Evolutionary conservation across 23 red algal species (phyloP).

Genomic region (Pyropia haitanensis): DNA sequence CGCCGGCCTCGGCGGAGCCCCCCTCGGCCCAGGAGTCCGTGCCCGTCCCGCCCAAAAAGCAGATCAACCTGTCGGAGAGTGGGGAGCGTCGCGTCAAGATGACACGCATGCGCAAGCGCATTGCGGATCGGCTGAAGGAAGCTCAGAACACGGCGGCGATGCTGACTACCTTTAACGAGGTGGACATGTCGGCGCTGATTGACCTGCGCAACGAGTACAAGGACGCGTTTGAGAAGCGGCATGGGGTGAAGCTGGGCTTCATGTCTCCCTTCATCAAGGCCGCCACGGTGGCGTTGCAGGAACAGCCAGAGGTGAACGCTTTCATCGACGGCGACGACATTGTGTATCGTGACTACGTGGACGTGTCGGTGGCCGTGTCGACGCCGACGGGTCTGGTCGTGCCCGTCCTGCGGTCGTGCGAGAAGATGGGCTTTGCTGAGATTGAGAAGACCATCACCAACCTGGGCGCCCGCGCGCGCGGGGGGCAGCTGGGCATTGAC

Average conservation of each 20-base stretch:
- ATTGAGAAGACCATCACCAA: conserved; percentile 83
- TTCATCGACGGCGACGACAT: conserved; percentile 97
- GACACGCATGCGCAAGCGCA: conserved; percentile 96
- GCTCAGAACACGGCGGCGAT: conserved; percentile 99
- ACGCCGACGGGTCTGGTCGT: conserved; percentile 93
- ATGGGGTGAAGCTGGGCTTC: conserved; percentile 93
- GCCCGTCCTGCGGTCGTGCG: conserved; percentile 75
- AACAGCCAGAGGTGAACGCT: conserved; percentile 96
- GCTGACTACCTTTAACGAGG: conserved; percentile 99
- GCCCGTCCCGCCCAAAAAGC: conserved; percentile 25
- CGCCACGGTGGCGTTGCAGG: conserved; percentile 68
- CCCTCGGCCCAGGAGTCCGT: conserved; percentile 3
- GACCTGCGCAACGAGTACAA: conserved; percentile 85
- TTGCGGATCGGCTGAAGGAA: conserved; percentile 93
- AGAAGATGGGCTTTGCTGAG: conserved; percentile 95
- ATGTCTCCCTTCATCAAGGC: conserved; percentile 99
- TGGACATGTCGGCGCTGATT: conserved; percentile 91
- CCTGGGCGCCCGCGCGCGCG: conserved; percentile 66
- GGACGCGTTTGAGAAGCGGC: conserved; percentile 81
- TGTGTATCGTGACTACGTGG: conserved; percentile 99
- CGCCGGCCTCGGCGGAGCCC: not conserved
- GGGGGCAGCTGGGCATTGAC: conserved; percentile 70
- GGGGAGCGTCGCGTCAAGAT: conserved; percentile 88
- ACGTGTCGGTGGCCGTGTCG: conserved; percentile 95
- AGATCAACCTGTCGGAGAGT: conserved; percentile 25